Evolutionary conservation across 148 eudicot species (phyloP), one percentile per base, ranked within the genome.

Genomic region (Drosera capensis): DNA sequence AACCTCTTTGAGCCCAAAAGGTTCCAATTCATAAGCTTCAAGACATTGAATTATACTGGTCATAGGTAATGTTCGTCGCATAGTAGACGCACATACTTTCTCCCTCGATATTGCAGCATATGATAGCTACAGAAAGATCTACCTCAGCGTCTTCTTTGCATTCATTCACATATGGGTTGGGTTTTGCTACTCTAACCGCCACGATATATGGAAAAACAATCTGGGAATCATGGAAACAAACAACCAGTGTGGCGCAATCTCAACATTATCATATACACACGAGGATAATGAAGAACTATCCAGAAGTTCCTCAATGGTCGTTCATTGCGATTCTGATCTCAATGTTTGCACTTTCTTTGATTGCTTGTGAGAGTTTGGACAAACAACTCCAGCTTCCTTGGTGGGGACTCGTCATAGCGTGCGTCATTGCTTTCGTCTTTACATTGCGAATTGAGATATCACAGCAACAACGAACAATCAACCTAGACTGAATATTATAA

Each of bases 311-410:
- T 5, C 39, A 48, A 7, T 79, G 83, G 94, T 79, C 86, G 94
- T 82, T 68, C 53, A 14, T 67, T 24, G 1, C 19, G 11, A 49
- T 79, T 0, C 62, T 75, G 40, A 54, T 9, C 0, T 2, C 46
- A 0, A 59, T 64, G 21, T 36, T 79, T 14, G 68, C 40, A 3
- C 67, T 79, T 19, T 26, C 83, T 1, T 34, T 75, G 29, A 25
- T 54, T 0, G 58, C 71, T 1, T 66, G 74, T 38, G 82, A 72
- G 20, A 77, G 75, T 22, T 78, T 72, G 20, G 50, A 28, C 3
- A 61, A 57, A 29, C 67, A 72, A 43, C 69, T 82, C 14, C 94
- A 82, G 19, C 77, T 78, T n/a, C 94, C 94, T 1, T 82, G 80
- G 82, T 82, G 94, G 94, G 94, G 83, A 0, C 55, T 82, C 1